Evolutionary conservation across 306 rosid species (phyloP), one percentile per base, ranked within the genome.

Genomic region (Malus asiatica): DNA sequence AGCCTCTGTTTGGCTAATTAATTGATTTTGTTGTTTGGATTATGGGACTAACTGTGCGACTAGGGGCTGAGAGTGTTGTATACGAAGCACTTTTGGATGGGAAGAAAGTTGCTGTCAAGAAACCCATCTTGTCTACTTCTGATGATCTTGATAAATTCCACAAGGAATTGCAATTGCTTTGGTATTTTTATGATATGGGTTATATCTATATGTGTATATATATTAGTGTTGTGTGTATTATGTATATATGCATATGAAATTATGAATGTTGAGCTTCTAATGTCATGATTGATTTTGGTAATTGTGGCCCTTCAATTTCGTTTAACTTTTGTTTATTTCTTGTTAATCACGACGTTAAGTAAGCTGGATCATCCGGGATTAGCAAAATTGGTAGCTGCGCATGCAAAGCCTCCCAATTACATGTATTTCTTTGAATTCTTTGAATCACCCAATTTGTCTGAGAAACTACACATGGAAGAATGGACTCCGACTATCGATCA

Each of bases 31-130:
- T 30, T 25, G 72, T 16, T 12, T 66, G 66, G 44, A 7, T 64
- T 64, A 5, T 53, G 44, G 22, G n/a, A 58, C 57, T 52, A 9
- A 30, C 2, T 29, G 38, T 35, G 63, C 52, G 67, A 35, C 53
- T 62, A 93, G 98, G 98, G 61, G 97, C 90, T 19, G 97, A 90
- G 82, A 92, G 98, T 87, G 83, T 86, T 78, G 98, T 95, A 22
- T 92, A 87, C 72, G 93, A 89, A 86, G 98, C 93, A 63, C 83
- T 81, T 32, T 79, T 95, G 88, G 82, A 88, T 77, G 98, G 89
- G 4, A 73, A 74, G 72, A 89, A 79, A 79, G 96, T 92, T 72
- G 98, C 98, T 44, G 90, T 92, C 55, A 92, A 92, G 89, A 95
- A 89, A 83, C 98, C 98, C 40, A 77, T 87, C 48, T 80, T 90